Evolutionary conservation across 2,329 filamentous ascomycete species (phyloP), one percentile per base, ranked within the genome.

Genomic region (Claviceps fusiformis): DNA sequence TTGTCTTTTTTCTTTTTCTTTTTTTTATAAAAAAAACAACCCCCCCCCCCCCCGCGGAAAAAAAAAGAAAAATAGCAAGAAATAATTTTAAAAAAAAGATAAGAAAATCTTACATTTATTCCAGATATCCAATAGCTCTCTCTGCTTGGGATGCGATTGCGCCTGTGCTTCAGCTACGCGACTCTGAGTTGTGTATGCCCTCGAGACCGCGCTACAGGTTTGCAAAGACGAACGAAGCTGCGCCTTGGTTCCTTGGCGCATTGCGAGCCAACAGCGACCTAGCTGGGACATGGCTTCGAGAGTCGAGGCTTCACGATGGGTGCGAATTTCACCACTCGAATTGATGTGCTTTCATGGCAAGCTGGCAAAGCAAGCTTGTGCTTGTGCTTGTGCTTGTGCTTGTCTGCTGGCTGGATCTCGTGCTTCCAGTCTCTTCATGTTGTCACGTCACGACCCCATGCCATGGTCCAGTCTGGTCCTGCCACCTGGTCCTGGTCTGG

Each of bases 121-220:
- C 67, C 67, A 70, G 3, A 61, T 52, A 2, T 56, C 52, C 24
- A 68, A 49, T 3, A 70, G 55, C 13, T 64, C 59, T 2, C 60
- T 60, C n/a, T 59, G 60, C 27, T 58, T 63, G 45, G 59, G 54
- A 19, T 60, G 54, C 24, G 37, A 47, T 8, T 33, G 31, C 47
- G 24, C 47, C 13, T 43, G n/a, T 11, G 29, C 49, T 50, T 51
- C 44, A 47, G 15, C 11, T 24, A 41, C 11, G 41, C n/a, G 13
- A 44, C 44, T 15, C 37, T 54, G 49, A 31, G 57, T 54, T 27
- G 47, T 52, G 54, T 50, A 55, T 50, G 48, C 49, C 49, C 52
- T 53, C 45, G 50, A 39, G 50, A 41, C 60, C 37, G 45, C 54
- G 61, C 61, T 60, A 61, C 10, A 56, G 24, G 3, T 46, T 29